Evolutionary conservation across 345 rosid species (phyloP).

Genomic region (Durio zibethinus): DNA sequence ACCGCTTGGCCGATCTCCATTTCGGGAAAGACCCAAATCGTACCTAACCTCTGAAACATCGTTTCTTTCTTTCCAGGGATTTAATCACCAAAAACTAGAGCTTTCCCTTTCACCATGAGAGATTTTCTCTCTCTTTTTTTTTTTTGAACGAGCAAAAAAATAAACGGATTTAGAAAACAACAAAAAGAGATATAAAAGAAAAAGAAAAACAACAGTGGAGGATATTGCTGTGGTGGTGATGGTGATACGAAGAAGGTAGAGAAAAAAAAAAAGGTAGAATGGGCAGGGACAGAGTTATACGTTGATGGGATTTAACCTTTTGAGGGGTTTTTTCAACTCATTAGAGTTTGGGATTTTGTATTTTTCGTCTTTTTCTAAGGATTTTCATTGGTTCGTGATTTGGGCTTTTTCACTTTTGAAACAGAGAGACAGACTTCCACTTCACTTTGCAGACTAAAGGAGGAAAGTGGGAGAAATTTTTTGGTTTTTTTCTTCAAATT

Average conservation of each 20-base stretch:
- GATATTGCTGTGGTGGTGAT: not conserved
- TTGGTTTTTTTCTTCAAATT: not conserved
- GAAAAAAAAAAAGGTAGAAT: not conserved
- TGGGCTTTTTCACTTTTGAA: conserved; percentile 18
- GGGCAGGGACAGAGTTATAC: not conserved
- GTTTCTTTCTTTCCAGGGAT: not conserved
- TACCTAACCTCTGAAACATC: conserved; percentile 35
- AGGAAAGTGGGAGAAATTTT: not conserved
- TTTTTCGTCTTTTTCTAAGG: conserved; percentile 4
- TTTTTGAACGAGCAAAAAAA: not conserved
- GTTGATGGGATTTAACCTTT: conserved; percentile 11
- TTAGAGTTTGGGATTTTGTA: conserved; percentile 12
- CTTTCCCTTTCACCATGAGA: conserved; percentile 6
- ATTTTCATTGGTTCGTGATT: conserved; percentile 44
- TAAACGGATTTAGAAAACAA: not conserved
- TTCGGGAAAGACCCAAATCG: conserved; percentile 14
- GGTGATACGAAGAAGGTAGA: not conserved
- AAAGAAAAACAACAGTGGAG: not conserved
- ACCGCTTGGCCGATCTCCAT: conserved; percentile 24
- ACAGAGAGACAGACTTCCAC: conserved; percentile 9
- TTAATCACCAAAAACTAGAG: not conserved
- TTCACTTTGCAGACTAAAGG: conserved; percentile 30
- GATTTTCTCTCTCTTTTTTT: not conserved
- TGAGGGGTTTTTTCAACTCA: conserved; percentile 1
- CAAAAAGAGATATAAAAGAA: not conserved